Percentiles rank a stretch among this genome's conserved stretches.
phyloP scores from a whole-genome alignment of 352 stramenopile genomes.

The Phytophthora quininea region DNA sequence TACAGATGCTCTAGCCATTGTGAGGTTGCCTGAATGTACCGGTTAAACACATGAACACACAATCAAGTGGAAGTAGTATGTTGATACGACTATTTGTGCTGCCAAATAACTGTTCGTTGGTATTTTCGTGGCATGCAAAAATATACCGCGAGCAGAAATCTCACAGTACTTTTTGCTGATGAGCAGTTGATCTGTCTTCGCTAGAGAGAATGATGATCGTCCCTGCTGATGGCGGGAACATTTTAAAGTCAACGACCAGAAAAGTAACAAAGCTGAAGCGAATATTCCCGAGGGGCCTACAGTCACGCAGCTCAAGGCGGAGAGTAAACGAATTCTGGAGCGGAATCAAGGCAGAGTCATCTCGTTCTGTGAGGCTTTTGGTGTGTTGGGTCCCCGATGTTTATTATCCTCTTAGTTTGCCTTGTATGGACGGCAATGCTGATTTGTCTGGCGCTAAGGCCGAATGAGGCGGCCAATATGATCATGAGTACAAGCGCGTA shows the following conservation, averaged over 20 bases:
- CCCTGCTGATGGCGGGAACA: neutral
- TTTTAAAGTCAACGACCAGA: neutral
- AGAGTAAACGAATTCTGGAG: neutral
- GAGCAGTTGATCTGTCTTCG: too few species aligned
- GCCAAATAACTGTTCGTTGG: too few species aligned
- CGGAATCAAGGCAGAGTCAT: neutral
- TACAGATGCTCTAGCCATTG: constrained; percentile 27
- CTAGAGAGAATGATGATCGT: neutral
- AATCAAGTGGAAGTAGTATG: neutral
- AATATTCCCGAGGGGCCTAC: neutral
- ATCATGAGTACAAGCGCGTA: constrained; percentile 44
- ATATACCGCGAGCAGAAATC: too few species aligned
- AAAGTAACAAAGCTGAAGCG: constrained; percentile 1
- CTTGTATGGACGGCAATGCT: constrained; percentile 33
- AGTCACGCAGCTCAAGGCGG: neutral
- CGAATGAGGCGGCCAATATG: constrained; percentile 35
- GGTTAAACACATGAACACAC: constrained; percentile 7
- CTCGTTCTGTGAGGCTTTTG: neutral
- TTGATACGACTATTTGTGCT: too few species aligned
- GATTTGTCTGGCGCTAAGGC: constrained; percentile 28
- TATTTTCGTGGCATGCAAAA: neutral
- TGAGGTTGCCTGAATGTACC: neutral
- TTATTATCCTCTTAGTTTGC: constrained; percentile 9
- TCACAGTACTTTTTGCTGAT: too few species aligned
- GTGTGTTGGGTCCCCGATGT: constrained; percentile 3